Base-by-base conservation (phyloP, 768 basidiomycete species). In the Rhodotorula babjevae region DNA sequence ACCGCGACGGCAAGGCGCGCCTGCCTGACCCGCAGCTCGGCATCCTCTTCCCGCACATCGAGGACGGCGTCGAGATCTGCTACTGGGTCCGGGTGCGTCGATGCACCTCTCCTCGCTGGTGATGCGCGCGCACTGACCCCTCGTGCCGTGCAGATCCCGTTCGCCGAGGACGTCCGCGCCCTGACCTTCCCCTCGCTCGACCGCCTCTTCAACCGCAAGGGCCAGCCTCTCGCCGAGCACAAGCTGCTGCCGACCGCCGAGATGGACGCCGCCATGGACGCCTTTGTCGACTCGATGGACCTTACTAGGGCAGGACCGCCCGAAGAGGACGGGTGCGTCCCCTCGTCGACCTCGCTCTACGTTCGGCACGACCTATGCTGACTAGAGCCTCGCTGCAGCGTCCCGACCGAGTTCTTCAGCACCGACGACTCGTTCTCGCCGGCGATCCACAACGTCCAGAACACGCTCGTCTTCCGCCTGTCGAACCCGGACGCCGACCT, bases 81-180 rank as follows among this genome's bases (percentile, higher is more conserved):
- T 84, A 92, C 60, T 96, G 90, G 91, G 86, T 87, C 31, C 89
- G 89, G 83, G 93, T 92, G 77, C 58, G 83, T 79, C n/a, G n/a
- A 29, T 14, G 36, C n/a, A 33, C 52, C 4, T 29, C 57, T n/a
- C 14, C n/a, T 53, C 64, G 33, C 31, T 36, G 4, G 33, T 2
- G 18, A 5, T 10, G 14, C 11, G 9, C 27, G 29, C 4, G 29
- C 16, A 4, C n/a, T 25, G 19, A 31, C 29, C 15, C 31, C 10
- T 31, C 12, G 15, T 50, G 29, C 2, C 36, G 0, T 47, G 10
- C 58, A 69, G 92, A 87, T 97, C 86, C 95, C 95, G 0, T 97
- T 96, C 78, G 92, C 92, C 4, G 95, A 99, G 79, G 95, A 99
- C 77, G 84, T 93, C 64, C 87, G 93, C 69, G 90, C 87, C 74